These are phyloP conservation scores for Aspergillus indologenus DNA, from an alignment of 495 filamentous ascomycete species.

Conservation along the genomic window DNA sequence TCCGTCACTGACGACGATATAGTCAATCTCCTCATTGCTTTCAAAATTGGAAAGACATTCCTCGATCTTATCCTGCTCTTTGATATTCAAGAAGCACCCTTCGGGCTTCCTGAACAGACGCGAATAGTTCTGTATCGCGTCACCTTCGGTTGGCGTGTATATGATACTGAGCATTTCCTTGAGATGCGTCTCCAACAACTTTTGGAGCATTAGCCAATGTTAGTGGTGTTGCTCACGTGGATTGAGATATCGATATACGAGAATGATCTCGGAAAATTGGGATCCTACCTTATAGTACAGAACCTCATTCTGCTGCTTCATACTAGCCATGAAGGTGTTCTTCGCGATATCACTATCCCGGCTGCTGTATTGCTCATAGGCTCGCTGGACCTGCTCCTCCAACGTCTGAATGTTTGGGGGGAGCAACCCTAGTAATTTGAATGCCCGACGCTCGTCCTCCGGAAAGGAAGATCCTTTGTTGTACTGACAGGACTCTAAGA, in stretches of 20 bases:
- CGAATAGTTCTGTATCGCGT: slow-evolving; percentile 87
- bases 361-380: slow-evolving; percentile 74
- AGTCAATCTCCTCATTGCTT: slow-evolving; percentile 70
- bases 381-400: slow-evolving; percentile 73
- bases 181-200: slow-evolving; percentile 63
- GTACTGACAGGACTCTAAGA: slow-evolving; percentile 68
- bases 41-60: slow-evolving; percentile 66
- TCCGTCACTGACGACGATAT: slow-evolving; percentile 84
- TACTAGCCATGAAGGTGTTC: slow-evolving; percentile 77
- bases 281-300: slow-evolving; percentile 62
- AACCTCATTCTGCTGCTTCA: slow-evolving; percentile 81
- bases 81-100: slow-evolving; percentile 60
- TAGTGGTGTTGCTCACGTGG: not conserved
- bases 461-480: slow-evolving; percentile 85
- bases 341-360: slow-evolving; percentile 62
- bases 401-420: slow-evolving; percentile 72
- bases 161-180: slow-evolving; percentile 88
- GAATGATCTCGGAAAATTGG: too few relatives aligned
- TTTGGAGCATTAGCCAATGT: not conserved
- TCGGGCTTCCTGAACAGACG: slow-evolving; percentile 73
- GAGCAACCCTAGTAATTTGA: slow-evolving; percentile 68
- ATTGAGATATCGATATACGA: not conserved
- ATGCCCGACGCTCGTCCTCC: slow-evolving; percentile 60
- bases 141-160: slow-evolving; percentile 88
- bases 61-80: slow-evolving; percentile 53